Conservation (phyloP, 495 filamentous ascomycete genomes). For the Ascobolus immersus region DNA sequence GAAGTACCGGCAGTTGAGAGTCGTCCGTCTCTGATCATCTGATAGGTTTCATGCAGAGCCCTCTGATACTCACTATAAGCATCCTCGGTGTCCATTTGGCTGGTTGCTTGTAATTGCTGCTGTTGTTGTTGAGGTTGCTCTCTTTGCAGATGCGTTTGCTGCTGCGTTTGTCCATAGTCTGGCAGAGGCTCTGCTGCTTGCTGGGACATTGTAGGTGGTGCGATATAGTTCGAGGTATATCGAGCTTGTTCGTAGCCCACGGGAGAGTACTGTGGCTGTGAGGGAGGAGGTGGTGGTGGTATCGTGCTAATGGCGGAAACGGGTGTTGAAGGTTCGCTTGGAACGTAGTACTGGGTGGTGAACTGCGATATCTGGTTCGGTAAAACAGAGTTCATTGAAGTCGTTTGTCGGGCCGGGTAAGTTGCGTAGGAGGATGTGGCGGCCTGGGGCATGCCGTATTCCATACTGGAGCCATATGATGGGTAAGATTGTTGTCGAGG, state of each 20-base stretch:
- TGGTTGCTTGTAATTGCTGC: no score
- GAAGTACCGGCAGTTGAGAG: slow-evolving; percentile 47
- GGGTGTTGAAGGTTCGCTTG: slow-evolving; percentile 36
- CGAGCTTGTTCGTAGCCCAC: slow-evolving; percentile 28
- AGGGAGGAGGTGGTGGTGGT: slow-evolving; percentile 26
- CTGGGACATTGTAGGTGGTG: no score
- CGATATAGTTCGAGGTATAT: no score
- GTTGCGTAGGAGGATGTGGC: slow-evolving; percentile 48
- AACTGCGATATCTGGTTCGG: no score
- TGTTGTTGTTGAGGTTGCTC: no score
- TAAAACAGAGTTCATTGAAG: slow-evolving; percentile 68
- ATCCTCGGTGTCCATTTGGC: no score
- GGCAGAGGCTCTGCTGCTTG: no score
- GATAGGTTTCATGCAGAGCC: slow-evolving; percentile 46
- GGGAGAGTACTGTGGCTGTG: slow-evolving; percentile 29
- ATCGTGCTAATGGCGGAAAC: slow-evolving; percentile 27
- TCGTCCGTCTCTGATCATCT: slow-evolving; percentile 43
- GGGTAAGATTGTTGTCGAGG: slow-evolving; percentile 21
- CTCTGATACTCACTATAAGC: slow-evolving; percentile 52
- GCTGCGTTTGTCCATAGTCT: no score
- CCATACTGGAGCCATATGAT: slow-evolving; percentile 37
- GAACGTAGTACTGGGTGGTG: slow-evolving; percentile 49
- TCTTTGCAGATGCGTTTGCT: no score
- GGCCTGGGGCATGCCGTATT: slow-evolving; percentile 57
- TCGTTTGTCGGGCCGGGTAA: slow-evolving; percentile 53